These are phyloP conservation scores for Cytidiella melzeri DNA, from an alignment of 768 basidiomycete species.

Conservation along the genomic window DNA sequence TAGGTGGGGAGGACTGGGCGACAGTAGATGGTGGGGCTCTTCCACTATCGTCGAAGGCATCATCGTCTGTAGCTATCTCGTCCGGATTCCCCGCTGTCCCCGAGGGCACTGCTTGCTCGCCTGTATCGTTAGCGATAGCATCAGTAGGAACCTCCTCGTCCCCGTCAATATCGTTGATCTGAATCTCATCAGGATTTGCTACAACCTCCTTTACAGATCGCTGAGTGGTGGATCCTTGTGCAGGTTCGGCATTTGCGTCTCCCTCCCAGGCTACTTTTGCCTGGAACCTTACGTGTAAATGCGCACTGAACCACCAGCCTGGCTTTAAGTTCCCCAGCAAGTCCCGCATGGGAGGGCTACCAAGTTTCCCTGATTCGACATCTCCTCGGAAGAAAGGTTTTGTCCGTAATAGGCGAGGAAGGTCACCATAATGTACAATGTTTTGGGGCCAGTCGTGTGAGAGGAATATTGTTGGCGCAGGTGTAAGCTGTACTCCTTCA, in stretches of 20 bases:
- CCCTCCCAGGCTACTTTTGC: constrained; percentile 49
- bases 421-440: constrained; percentile 79
- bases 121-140: too few relatives aligned
- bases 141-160: background rate
- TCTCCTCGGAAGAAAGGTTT: constrained; percentile 79
- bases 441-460: constrained; percentile 95
- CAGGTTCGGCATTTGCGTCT: background rate
- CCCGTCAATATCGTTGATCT: constrained; percentile 31
- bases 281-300: constrained; percentile 84
- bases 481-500: constrained; percentile 47
- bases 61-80: constrained; percentile 42
- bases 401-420: constrained; percentile 53
- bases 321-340: constrained; percentile 70
- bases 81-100: constrained; percentile 36
- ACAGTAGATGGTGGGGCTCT: too few relatives aligned
- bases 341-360: constrained; percentile 82
- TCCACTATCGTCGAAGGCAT: constrained; percentile 39
- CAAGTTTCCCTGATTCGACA: constrained; percentile 60
- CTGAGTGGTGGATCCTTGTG: background rate
- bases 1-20: too few relatives aligned
- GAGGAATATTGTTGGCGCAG: constrained; percentile 64
- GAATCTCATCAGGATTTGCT: constrained; percentile 35
- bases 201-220: constrained; percentile 6
- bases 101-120: too few relatives aligned
- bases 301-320: constrained; percentile 89